Conservation (phyloP, 192 early-diverging fungal species). For the Umbelopsis sp. region DNA sequence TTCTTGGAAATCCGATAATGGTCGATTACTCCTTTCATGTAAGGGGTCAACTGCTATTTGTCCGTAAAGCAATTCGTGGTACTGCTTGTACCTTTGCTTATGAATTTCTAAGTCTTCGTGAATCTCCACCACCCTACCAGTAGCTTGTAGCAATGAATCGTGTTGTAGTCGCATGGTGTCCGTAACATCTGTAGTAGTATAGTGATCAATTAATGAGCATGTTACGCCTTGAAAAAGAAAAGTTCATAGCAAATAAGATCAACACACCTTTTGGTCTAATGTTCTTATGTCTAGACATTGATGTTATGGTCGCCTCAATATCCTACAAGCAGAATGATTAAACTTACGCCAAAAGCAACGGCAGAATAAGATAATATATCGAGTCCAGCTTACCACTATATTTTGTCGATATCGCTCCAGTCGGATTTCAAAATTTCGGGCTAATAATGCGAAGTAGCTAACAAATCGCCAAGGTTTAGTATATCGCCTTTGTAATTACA, state of each 20-base stretch:
- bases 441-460: constrained; percentile 1
- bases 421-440: constrained; percentile 6
- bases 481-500: not conserved
- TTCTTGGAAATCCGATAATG: not conserved
- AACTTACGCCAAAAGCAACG: not conserved
- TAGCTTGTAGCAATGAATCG: not conserved
- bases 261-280: not conserved
- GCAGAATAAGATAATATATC: too few relatives aligned
- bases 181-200: not conserved
- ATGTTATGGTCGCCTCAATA: constrained; percentile 11
- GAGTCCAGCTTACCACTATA: not conserved
- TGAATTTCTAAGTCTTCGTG: constrained; percentile 12
- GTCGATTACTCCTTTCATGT: not conserved
- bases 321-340: not conserved
- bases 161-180: constrained; percentile 4
- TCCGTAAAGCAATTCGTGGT: not conserved
- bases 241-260: not conserved
- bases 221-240: not conserved
- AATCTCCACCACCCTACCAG: not conserved
- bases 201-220: not conserved
- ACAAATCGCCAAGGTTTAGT: not conserved
- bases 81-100: not conserved
- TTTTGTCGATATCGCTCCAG: constrained; percentile 7
- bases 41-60: not conserved
- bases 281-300: constrained; percentile 6